Base-by-base conservation (phyloP, 768 basidiomycete species). In the Dictyophora rubrovolvata region DNA sequence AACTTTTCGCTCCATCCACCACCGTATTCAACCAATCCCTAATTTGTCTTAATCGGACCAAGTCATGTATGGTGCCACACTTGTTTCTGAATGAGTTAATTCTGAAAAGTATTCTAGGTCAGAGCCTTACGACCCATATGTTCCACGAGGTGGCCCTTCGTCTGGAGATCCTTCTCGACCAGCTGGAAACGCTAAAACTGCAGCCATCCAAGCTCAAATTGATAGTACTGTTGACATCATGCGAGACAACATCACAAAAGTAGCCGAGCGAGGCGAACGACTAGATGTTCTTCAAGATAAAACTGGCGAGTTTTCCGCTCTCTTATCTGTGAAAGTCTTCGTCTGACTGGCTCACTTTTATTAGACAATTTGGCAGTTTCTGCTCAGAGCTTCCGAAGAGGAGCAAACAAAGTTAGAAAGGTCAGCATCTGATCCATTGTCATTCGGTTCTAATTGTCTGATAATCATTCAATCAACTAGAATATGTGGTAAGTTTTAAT, bases 71-170 rank as follows among this genome's bases (percentile, higher is more conserved):
- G 42, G n/a, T 42, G 28, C 2, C 10, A 14, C n/a, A 42, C 11
- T 12, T 12, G 14, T 42, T 12, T 14, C 10, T 42, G 5, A 42
- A 42, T 12, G n/a, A 14, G 10, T 9, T 42, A 4, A 14, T 12
- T n/a, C 10, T n/a, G n/a, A n/a, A 12, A 12, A 42, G n/a, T n/a
- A 42, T n/a, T 23, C 56, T 71, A 95, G 93, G 93, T 92, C 93
- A 70, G 91, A 95, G 76, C 94, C 93, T 69, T 97, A 97, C 75
- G 95, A 98, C 81, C 95, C 95, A 65, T 98, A 99, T 75, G 80
- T 97, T 62, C 93, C 94, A 63, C 86, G 89, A 66, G 83, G 81
- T 71, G 87, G 88, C 71, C 75, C 82, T 59, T 79, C 83, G 53
- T 76, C 85, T 12, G 79, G 77, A 49, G 71, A 80, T 35, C 73